phyloP scores from a whole-genome alignment of 1,284 basidiomycete genomes.

The Ustilago curta region DNA sequence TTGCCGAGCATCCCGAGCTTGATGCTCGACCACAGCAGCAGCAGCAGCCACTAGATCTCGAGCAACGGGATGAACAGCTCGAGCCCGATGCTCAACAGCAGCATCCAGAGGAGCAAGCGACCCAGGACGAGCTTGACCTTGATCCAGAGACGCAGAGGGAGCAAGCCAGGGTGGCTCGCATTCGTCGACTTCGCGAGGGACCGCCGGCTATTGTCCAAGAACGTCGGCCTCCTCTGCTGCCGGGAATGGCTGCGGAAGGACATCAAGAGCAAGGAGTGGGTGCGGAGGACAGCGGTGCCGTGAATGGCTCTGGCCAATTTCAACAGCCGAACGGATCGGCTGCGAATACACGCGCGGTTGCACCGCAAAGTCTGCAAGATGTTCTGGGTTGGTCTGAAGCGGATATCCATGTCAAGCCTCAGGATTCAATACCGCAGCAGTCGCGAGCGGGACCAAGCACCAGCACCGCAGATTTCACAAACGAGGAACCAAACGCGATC shows the following conservation, averaged over 20 bases:
- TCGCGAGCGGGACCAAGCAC: slow-evolving; percentile 1
- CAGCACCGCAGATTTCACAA: background rate
- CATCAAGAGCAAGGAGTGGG: background rate
- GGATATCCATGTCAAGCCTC: background rate
- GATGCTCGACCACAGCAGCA: slow-evolving; percentile 1
- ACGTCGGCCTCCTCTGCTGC: too few species aligned
- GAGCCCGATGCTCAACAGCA: slow-evolving; percentile 6
- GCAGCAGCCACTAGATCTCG: background rate
- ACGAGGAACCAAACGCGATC: too few species aligned
- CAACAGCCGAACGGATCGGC: background rate
- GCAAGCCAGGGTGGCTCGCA: slow-evolving; percentile 28
- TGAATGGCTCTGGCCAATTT: too few species aligned
- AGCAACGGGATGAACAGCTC: slow-evolving; percentile 7
- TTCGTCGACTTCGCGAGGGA: slow-evolving; percentile 11
- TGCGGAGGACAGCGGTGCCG: background rate
- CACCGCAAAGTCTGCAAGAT: slow-evolving; percentile 10
- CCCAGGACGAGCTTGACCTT: slow-evolving; percentile 17
- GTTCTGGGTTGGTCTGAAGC: slow-evolving; percentile 29
- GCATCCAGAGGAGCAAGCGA: background rate
- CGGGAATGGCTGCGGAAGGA: background rate
- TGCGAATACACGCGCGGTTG: too few species aligned
- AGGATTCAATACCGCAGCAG: background rate
- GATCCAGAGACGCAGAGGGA: slow-evolving; percentile 32
- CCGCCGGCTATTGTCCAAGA: too few species aligned
- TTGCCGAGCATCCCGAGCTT: slow-evolving; percentile 11